Base-by-base conservation (phyloP, 2,329 filamentous ascomycete genomes). In the Nothopassalora personata region DNA sequence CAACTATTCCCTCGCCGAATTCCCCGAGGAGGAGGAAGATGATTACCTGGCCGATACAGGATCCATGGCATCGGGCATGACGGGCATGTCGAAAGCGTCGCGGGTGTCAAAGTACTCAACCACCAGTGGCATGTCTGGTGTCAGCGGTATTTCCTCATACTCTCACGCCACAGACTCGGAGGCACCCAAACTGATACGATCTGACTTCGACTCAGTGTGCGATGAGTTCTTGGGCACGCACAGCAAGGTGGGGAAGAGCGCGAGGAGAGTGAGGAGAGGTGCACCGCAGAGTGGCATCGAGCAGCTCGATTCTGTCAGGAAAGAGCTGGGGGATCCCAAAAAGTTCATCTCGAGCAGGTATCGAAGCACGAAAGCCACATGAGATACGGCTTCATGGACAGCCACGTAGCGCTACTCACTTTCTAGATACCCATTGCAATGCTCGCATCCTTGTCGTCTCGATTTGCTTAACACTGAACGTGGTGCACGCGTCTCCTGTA, bases 241-340 rank as follows among this genome's bases (percentile, higher is more conserved):
- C 71, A 84, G 84, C 9, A 87, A 85, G 75, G 82, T 82, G 27
- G 88, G 88, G 1, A 91, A 91, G 77, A 87, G 86, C 72, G 70
- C 66, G 30, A 69, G 74, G 47, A 75, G 81, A 56, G 83, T 91
- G 19, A 93, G 92, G 77, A 60, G 62, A 91, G 92, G 87, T 18
- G 90, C 88, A 71, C 86, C 88, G 64, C 87, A 89, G 72, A 89
- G 83, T 60, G 94, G 94, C 0, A 81, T 97, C 64, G 86, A 90
- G 74, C 90, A 97, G 78, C 79, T 97, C 60, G 94, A 97, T 65
- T 93, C 97, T 76, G 87, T 99, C 54, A 82, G 94, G 55, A 83
- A 83, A 64, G 90, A 86, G 6, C 75, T 97, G 58, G 93, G 93
- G 10, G 51, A 39, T 27, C 39, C 39, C 13, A 36, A 36, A 53